These are phyloP conservation scores for Boletellus deceptivus DNA, from an alignment of 1,284 basidiomycete genomes.

Conservation along the genomic window DNA sequence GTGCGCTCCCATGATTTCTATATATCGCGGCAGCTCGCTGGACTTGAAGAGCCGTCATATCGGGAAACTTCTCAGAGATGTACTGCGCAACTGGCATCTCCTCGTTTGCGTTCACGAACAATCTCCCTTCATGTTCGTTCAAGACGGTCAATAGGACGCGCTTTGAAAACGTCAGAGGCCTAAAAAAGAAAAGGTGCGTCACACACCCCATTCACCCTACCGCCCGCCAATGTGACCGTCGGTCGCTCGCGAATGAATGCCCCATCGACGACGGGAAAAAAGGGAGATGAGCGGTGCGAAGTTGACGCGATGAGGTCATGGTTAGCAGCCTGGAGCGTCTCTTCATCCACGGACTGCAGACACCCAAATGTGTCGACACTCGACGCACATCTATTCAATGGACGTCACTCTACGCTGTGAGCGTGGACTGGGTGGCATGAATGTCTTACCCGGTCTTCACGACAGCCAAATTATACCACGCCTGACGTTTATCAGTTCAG, in stretches of 20 bases:
- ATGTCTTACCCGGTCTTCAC: conserved; percentile 13
- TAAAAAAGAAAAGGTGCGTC: no score
- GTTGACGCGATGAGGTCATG: conserved; percentile 5
- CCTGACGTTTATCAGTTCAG: conserved; percentile 4
- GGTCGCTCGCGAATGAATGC: conserved; percentile 35
- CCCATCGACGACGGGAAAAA: conserved; percentile 36
- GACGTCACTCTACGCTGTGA: no score
- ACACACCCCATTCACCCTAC: conserved; percentile 14
- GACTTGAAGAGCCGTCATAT: conserved; percentile 8
- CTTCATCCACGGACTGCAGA: conserved; percentile 22
- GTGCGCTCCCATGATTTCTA: conserved; percentile 4
- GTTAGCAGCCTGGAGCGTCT: conserved; percentile 21
- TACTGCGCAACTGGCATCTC: conserved; percentile 14
- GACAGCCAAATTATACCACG: conserved; percentile 17
- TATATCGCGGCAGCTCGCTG: conserved; percentile 15
- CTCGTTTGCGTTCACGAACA: conserved; percentile 13
- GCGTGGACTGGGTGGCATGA: background rate
- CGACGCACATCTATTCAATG: conserved; percentile 22
- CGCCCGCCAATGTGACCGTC: conserved; percentile 22
- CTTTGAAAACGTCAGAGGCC: no score
- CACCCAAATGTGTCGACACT: conserved; percentile 26
- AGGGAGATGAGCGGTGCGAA: conserved; percentile 28
- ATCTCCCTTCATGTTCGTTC: conserved; percentile 21
- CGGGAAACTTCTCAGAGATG: conserved; percentile 22
- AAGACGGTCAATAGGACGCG: conserved; percentile 4